Evolutionary conservation across 345 rosid species (phyloP), one percentile per base, ranked within the genome.

Genomic region (Excoecaria agallocha): DNA sequence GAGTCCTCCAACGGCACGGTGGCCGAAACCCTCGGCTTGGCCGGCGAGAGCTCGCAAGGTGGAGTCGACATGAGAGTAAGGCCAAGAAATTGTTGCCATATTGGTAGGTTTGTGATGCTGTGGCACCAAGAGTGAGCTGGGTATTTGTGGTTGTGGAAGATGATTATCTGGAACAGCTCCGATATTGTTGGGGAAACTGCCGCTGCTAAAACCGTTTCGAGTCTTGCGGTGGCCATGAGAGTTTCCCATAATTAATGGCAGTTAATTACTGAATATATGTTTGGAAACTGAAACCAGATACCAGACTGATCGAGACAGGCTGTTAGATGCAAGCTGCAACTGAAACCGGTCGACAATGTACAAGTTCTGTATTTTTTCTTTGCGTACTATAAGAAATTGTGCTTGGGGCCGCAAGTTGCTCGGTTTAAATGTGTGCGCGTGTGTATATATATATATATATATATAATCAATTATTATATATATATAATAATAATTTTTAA

Each of bases 21-120:
- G 91, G 45, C 99, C 98, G 58, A 93, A 93, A 35, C 99, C 99
- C 75, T 95, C 93, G 11, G 97, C 97, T 46, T 89, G 90, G 62
- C 87, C 89, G 41, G 99, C 93, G 50, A 95, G 97, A 38, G 88
- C 87, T 60, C 96, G 91, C 45, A 93, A 80, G 87, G 76, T 70
- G 76, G 87, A 86, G 80, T 95, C 97, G 64, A 84, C 91, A 62
- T 84, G 82, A 60, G 86, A 72, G 68, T 93, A 95, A 66, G 96
- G 98, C 25, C 90, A 67, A 39, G 64, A 39, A 62, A 35, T 24
- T 1, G 12, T 59, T 64, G 68, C 6, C 10, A 30, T 60, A 68
- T n/a, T 22, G 63, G 3, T 4, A 0, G 70, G 60, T 12, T 13
- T 59, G 0, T 17, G 64, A 41, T 7, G 5, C 7, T 67, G 52